These are phyloP conservation scores for Leucocoprinus birnbaumii DNA, from an alignment of 768 basidiomycete species.

Conservation along the genomic window DNA sequence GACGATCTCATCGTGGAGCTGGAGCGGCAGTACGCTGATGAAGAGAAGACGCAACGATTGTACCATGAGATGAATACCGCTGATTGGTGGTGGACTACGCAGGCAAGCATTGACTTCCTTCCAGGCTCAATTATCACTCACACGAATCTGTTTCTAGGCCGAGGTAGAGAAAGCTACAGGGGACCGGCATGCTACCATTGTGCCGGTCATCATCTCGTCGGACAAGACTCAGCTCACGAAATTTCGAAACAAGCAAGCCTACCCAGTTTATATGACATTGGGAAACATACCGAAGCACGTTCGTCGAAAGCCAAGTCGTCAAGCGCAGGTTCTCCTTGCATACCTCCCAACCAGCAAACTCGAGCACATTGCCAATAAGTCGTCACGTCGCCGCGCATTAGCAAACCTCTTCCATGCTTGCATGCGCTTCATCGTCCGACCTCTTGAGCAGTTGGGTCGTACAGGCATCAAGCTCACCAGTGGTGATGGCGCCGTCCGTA, in stretches of 20 bases:
- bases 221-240: slow-evolving; percentile 43
- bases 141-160: background rate
- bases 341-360: slow-evolving; percentile 38
- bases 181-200: slow-evolving; percentile 21
- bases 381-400: slow-evolving; percentile 15
- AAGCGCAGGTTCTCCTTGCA: slow-evolving; percentile 30
- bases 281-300: slow-evolving; percentile 42
- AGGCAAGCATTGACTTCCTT: slow-evolving; percentile 28
- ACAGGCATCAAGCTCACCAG: slow-evolving; percentile 22
- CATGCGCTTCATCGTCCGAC: slow-evolving; percentile 24
- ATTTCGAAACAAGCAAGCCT: slow-evolving; percentile 39
- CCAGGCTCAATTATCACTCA: background rate
- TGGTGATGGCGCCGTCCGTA: slow-evolving; percentile 30
- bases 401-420: slow-evolving; percentile 36
- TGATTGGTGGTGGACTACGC: slow-evolving; percentile 49
- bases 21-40: slow-evolving; percentile 33
- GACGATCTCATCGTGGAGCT: slow-evolving; percentile 7
- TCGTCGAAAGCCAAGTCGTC: slow-evolving; percentile 30
- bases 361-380: slow-evolving; percentile 23
- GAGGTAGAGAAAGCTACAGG: slow-evolving; percentile 20
- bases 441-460: slow-evolving; percentile 24
- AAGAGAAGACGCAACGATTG: slow-evolving; percentile 18
- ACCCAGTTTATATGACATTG: slow-evolving; percentile 47
- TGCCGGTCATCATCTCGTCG: slow-evolving; percentile 42
- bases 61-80: slow-evolving; percentile 46